Evolutionary conservation across 192 early-diverging fungal species (phyloP), one percentile per base, ranked within the genome.

Genomic region (Podila epigama): DNA sequence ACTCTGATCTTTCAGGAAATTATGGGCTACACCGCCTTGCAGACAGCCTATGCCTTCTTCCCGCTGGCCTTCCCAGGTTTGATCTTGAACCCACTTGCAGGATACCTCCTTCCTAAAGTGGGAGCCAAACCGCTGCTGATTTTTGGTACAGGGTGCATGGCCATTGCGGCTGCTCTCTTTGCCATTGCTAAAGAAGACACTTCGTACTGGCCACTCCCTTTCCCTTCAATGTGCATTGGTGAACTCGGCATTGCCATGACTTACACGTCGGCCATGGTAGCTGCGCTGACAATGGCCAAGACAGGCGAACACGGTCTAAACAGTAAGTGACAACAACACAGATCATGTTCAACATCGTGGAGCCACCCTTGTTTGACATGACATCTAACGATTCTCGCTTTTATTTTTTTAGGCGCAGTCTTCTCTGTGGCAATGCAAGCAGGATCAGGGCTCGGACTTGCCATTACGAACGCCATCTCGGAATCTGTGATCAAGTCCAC

Each of bases 1-100:
- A 86, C 84, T 2, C 67, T 86, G 34, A 86, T 83, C 36, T 86
- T 86, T 42, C 82, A 86, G 44, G 80, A 86, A n/a, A 55, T 82
- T 28, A 80, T 77, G 68, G 66, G 69, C 34, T 86, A 82, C 34
- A 54, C 62, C 27, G 75, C 84, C 1, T 33, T 83, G 35, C 65
- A 83, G 15, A 78, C 82, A 0, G 84, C 84, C 12, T 73, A 79
- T 37, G 80, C 80, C 6, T 86, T 79, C 56, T 79, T 86, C 55
- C 84, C 84, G 2, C 56, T 79, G 34, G 70, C 69, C 18, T 79
- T 83, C 64, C 73, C 73, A 33, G 73, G 73, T 59, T 51, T 83
- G 10, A 50, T 69, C 1, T 32, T 72, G 20, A 75, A 82, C 29
- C 65, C 71, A 20, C 13, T 77, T n/a, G 70, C 73, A 0, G 84